Evolutionary conservation across 768 basidiomycete species (phyloP), one percentile per base, ranked within the genome.

Genomic region (Kwoniella botswanensis): DNA sequence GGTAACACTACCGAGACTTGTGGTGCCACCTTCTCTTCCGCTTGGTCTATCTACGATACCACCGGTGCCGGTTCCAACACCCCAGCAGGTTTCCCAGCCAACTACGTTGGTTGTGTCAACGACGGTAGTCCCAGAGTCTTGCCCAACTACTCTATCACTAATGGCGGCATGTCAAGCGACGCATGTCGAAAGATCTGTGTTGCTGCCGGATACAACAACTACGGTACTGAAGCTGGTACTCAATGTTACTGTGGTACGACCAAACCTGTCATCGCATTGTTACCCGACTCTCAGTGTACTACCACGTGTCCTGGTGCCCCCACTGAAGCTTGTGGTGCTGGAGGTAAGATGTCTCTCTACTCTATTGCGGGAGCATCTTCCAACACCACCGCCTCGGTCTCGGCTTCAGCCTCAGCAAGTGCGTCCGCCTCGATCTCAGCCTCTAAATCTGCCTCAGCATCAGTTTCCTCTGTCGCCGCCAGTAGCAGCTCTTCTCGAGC

Each of bases 221-320:
- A 74, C 60, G 72, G 72, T 54, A 76, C 75, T 21, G 62, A 76
- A 44, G 63, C 58, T 29, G 57, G 71, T 22, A 76, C 50, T 18
- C 71, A 71, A 52, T 80, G 79, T 67, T 78, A 61, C 68, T 80
- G 79, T 54, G 76, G 77, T 5, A 44, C 63, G 10, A 68, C 50
- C 46, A 50, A 73, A 42, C 76, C 74, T 15, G 11, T 53, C 5
- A 50, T 54, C 10, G 63, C 63, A 3, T 44, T 73, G 44, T 26
- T 72, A 29, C 66, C 71, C 24, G 79, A 78, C 52, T 57, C 62
- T 17, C 61, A 69, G 24, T 81, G 79, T 69, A 60, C 52, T n/a
- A 42, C 68, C 13, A 64, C 63, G 6, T 82, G 78, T 70, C 43
- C 64, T 21, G 77, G 77, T 55, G 50, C 55, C 6, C 55, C 65